phyloP scores from a whole-genome alignment of 2,329 filamentous ascomycete species.

The Ophiostoma sp. region DNA sequence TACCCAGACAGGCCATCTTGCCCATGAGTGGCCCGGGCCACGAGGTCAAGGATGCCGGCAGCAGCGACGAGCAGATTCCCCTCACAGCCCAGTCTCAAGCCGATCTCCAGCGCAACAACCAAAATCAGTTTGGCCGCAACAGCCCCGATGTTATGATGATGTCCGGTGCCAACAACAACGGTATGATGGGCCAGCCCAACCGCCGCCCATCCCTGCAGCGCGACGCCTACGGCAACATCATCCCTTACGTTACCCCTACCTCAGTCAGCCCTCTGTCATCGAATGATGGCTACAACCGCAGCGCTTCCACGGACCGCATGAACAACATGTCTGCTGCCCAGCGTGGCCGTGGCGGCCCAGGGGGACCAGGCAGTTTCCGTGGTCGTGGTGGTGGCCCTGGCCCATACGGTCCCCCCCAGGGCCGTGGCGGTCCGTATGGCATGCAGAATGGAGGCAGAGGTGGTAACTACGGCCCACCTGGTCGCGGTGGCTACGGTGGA shows the following conservation, averaged over 20 bases:
- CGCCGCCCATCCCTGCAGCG: conserved; percentile 35
- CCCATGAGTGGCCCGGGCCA: conserved; percentile 54
- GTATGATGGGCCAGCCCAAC: conserved; percentile 30
- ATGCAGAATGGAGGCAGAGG: conserved; percentile 30
- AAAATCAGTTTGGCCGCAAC: conserved; percentile 30
- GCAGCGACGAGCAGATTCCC: conserved; percentile 65
- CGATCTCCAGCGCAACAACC: conserved; percentile 43
- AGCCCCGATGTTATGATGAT: conserved; percentile 29
- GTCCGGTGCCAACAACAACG: conserved; percentile 25
- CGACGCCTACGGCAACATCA: conserved; percentile 63
- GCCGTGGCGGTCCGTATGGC: conserved; percentile 32
- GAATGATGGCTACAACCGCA: conserved; percentile 41
- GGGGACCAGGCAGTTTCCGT: conserved; percentile 42
- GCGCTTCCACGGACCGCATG: conserved; percentile 44
- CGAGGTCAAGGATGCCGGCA: conserved; percentile 57
- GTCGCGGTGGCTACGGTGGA: conserved; percentile 34
- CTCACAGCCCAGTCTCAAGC: conserved; percentile 59
- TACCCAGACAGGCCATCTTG: conserved; percentile 48
- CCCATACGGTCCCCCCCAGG: conserved; percentile 38
- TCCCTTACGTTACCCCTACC: conserved; percentile 37
- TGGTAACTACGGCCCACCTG: conserved; percentile 28
- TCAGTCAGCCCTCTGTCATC: conserved; percentile 46
- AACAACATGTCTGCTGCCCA: conserved; percentile 29
- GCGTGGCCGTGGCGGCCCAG: conserved; percentile 43
- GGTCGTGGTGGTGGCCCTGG: conserved; percentile 41